Evolutionary conservation across 225 moss, liverwort and hornwort genomes (phyloP).

Genomic region (Bryoerythrophyllum caledonicum): DNA sequence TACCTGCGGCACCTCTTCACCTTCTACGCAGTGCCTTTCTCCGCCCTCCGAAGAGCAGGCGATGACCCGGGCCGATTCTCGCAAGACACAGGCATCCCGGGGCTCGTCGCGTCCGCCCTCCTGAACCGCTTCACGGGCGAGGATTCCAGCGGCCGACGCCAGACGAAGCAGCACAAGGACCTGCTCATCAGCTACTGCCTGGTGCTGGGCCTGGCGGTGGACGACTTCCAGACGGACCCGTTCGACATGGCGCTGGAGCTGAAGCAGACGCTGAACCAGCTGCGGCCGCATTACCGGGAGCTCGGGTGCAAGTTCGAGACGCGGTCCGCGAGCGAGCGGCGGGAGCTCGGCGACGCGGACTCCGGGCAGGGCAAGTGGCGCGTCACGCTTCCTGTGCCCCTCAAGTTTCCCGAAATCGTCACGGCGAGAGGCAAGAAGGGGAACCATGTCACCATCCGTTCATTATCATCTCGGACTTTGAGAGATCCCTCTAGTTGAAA

Average conservation of each 20-base stretch:
- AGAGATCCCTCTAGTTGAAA: too few species aligned
- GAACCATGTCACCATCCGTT: neutral
- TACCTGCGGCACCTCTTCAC: slow-evolving; percentile 80
- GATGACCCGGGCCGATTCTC: slow-evolving; percentile 53
- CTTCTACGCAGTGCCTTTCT: slow-evolving; percentile 50
- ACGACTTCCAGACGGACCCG: slow-evolving; percentile 84
- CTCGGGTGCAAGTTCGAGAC: slow-evolving; percentile 77
- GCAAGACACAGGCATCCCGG: slow-evolving; percentile 73
- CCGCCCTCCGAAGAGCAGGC: slow-evolving; percentile 46
- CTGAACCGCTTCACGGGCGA: slow-evolving; percentile 70
- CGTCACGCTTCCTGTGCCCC: slow-evolving; percentile 83
- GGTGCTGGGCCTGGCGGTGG: slow-evolving; percentile 75
- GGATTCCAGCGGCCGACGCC: slow-evolving; percentile 40
- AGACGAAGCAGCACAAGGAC: slow-evolving; percentile 75
- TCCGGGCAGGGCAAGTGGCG: slow-evolving; percentile 60
- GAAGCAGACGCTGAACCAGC: slow-evolving; percentile 57
- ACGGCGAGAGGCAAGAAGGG: slow-evolving; percentile 39
- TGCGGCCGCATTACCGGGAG: slow-evolving; percentile 75
- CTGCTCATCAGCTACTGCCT: slow-evolving; percentile 68
- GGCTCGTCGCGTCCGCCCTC: slow-evolving; percentile 70
- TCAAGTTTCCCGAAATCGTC: slow-evolving; percentile 68
- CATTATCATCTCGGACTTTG: neutral
- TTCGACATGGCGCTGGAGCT: slow-evolving; percentile 83
- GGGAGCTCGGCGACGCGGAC: slow-evolving; percentile 41
- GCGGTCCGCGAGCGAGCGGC: slow-evolving; percentile 47